phyloP scores from a whole-genome alignment of 495 filamentous ascomycete genomes.

The Tetracladium marchalianum region DNA sequence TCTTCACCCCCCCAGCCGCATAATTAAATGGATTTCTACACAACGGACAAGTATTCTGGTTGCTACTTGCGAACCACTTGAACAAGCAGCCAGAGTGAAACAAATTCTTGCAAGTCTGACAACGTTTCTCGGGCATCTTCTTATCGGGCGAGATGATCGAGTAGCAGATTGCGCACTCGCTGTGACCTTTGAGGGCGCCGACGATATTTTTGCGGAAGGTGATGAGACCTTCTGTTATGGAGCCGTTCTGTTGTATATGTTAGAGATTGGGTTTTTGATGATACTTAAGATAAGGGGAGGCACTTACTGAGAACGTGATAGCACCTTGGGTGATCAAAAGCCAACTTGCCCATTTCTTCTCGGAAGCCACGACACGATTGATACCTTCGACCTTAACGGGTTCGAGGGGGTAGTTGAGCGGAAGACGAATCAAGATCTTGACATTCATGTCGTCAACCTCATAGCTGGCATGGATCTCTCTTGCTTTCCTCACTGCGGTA shows the following conservation, averaged over 20 bases:
- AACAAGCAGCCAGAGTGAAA: conserved; percentile 87
- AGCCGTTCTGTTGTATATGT: conserved; percentile 46
- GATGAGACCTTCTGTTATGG: conserved; percentile 71
- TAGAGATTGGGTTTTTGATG: conserved; percentile 6
- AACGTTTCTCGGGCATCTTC: conserved; percentile 81
- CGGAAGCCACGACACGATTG: conserved; percentile 75
- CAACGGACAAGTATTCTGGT: conserved; percentile 78
- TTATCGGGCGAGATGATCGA: conserved; percentile 80
- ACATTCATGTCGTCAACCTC: conserved; percentile 79
- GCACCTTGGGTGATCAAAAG: conserved; percentile 77
- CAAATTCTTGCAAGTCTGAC: conserved; percentile 85
- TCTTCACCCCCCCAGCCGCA: conserved; percentile 17
- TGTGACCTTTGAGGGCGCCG: conserved; percentile 83
- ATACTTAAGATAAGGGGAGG: not conserved
- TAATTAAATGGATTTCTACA: conserved; percentile 81
- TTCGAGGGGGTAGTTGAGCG: conserved; percentile 69
- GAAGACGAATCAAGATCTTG: conserved; percentile 67
- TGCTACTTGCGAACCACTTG: conserved; percentile 93
- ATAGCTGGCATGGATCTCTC: conserved; percentile 73
- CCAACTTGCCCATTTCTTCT: conserved; percentile 85
- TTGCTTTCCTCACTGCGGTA: conserved; percentile 55
- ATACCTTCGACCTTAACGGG: conserved; percentile 64
- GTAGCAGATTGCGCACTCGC: conserved; percentile 96
- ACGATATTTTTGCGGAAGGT: conserved; percentile 77
- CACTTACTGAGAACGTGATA: conserved; percentile 70